Evolutionary conservation across 352 stramenopile genomes (phyloP), one percentile per base, ranked within the genome.

Genomic region (Pythium myriotylum): DNA sequence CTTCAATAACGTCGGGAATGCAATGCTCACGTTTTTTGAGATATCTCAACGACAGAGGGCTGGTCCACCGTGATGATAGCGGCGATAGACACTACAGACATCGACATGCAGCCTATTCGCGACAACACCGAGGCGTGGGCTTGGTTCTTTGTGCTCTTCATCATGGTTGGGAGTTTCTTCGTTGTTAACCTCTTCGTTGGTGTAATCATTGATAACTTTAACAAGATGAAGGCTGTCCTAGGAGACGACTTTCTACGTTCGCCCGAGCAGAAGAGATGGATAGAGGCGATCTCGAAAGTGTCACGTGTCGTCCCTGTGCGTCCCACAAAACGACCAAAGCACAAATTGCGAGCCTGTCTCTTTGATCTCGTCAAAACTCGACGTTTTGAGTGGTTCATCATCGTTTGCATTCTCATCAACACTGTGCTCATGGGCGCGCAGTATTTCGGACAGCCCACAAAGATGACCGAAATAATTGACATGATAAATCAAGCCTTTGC

Each of bases 131-230:
- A 84, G 37, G 50, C 65, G 2, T 95, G 88, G 81, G 67, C 76
- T 4, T 68, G 93, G 26, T 97, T 97, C 67, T 98, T 96, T 54
- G 79, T 97, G 29, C 52, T 79, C 10, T 98, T 97, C 70, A 92
- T 97, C 37, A 49, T 98, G 10, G 62, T 97, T 13, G 89, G 91
- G 4, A 84, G 80, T 3, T 97, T 97, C 56, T 97, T 98, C 61
- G 77, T 97, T 4, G 90, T 97, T 71, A 89, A 98, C 32, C 73
- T 97, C 0, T 98, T 98, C 61, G 86, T 97, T 13, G 93, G 91
- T 32, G 90, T 97, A n/a, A 83, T 97, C n/a, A 94, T 97, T 41
- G 90, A 97, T 42, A 96, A 96, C 53, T 98, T 97, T 54, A 94
- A 95, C 50, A 72, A 69, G 9, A 88, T 88, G 81, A 87, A 87